These are phyloP conservation scores for Climacium dendroides DNA, from an alignment of 225 moss, liverwort and hornwort genomes.

Conservation along the genomic window DNA sequence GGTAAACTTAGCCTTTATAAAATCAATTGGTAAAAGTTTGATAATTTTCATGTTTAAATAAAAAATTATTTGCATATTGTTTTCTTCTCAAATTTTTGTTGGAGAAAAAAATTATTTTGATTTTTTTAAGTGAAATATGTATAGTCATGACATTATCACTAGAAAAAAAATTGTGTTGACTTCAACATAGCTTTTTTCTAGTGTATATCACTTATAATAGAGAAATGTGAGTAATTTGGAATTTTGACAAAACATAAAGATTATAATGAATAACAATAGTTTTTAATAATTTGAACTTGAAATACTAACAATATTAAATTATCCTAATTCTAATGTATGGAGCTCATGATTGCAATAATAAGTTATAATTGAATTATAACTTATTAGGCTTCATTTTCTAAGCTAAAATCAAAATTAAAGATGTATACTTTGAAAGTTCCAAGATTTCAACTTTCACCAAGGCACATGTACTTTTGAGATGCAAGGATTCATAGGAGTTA, in stretches of 20 bases:
- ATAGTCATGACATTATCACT: no score
- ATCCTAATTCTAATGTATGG: no score
- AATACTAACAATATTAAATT: not conserved
- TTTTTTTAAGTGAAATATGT: not conserved
- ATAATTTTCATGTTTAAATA: not conserved
- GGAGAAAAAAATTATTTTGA: no score
- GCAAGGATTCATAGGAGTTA: rapidly evolving
- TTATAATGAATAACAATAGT: not conserved
- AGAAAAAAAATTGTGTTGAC: no score
- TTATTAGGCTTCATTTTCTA: not conserved
- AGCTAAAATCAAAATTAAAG: rapidly evolving
- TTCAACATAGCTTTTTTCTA: no score
- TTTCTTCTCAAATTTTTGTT: not conserved
- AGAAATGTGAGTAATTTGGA: not conserved
- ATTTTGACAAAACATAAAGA: not conserved
- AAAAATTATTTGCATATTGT: rapidly evolving
- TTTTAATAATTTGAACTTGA: not conserved
- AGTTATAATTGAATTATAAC: not conserved
- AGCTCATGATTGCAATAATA: rapidly evolving
- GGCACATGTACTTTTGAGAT: rapidly evolving
- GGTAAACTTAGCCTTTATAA: not conserved
- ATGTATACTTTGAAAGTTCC: not conserved
- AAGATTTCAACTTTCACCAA: not conserved
- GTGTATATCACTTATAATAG: no score
- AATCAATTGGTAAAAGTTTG: rapidly evolving